Conservation (phyloP, 331 rosid genomes). For the Prunus yedoensis region DNA sequence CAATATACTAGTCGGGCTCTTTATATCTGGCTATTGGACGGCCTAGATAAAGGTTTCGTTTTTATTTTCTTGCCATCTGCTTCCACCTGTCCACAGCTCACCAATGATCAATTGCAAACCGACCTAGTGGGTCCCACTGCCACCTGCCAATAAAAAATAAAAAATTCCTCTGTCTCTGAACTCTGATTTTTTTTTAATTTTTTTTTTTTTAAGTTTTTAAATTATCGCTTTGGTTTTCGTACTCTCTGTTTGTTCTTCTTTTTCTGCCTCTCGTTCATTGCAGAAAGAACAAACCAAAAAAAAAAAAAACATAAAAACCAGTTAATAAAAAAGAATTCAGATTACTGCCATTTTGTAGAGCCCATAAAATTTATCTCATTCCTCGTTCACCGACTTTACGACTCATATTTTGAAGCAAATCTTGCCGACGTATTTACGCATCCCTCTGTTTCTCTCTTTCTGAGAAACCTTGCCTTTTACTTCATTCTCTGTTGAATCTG, state of each 20-base stretch:
- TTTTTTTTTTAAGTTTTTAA: background rate
- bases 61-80: background rate
- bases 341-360: background rate
- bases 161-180: background rate
- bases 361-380: background rate
- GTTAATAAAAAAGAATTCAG: background rate
- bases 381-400: constrained; percentile 5
- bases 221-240: background rate
- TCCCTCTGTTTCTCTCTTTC: background rate
- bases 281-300: constrained; percentile 1
- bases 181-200: background rate
- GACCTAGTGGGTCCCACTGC: background rate
- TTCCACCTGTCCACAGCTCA: background rate
- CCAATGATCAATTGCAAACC: background rate
- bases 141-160: background rate
- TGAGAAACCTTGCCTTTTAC: background rate
- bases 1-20: no score
- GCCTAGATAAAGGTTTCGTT: no score
- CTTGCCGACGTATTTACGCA: background rate
- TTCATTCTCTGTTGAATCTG: constrained; percentile 4
- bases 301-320: background rate
- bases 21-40: no score
- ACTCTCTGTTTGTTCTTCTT: background rate
- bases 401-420: background rate
- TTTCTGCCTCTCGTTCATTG: constrained; percentile 1